Percentiles rank a stretch among this genome's conserved stretches.
Evolutionary conservation across 805 yeast genomes (phyloP).

Genomic region (Metschnikowia lochheadii): DNA sequence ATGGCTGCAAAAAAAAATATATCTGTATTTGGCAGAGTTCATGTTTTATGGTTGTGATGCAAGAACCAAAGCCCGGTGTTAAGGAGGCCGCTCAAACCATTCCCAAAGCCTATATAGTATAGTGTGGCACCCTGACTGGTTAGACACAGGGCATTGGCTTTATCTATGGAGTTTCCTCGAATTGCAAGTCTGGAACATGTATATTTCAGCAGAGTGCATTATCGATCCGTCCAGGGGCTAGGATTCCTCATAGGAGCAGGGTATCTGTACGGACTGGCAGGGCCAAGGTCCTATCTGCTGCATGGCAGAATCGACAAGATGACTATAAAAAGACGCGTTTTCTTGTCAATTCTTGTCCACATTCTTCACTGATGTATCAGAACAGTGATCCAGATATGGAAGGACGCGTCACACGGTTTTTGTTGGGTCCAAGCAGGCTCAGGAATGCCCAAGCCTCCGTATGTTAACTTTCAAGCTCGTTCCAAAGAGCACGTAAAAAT

Average conservation of each 20-base stretch:
- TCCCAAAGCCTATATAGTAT: background rate
- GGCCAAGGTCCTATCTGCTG: no score
- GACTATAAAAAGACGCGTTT: background rate
- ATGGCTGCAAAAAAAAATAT: slow-evolving; percentile 1
- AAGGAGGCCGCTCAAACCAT: no score
- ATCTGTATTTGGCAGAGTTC: background rate
- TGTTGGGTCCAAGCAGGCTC: no score
- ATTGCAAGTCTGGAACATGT: background rate
- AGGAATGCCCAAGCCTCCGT: background rate
- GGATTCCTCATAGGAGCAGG: background rate
- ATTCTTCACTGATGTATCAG: background rate
- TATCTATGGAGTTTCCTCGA: background rate
- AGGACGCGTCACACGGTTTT: background rate
- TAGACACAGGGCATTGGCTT: background rate
- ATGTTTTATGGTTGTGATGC: background rate
- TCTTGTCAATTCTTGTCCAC: background rate
- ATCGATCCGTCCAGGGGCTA: background rate
- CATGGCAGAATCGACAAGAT: background rate
- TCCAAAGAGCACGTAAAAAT: background rate
- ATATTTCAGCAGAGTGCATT: background rate
- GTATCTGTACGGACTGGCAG: background rate
- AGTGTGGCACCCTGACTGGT: background rate
- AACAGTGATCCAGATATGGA: background rate
- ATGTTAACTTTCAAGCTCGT: background rate
- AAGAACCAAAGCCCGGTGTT: background rate